Evolutionary conservation across 495 filamentous ascomycete genomes (phyloP).

Genomic region (Aspergillus biplanus): DNA sequence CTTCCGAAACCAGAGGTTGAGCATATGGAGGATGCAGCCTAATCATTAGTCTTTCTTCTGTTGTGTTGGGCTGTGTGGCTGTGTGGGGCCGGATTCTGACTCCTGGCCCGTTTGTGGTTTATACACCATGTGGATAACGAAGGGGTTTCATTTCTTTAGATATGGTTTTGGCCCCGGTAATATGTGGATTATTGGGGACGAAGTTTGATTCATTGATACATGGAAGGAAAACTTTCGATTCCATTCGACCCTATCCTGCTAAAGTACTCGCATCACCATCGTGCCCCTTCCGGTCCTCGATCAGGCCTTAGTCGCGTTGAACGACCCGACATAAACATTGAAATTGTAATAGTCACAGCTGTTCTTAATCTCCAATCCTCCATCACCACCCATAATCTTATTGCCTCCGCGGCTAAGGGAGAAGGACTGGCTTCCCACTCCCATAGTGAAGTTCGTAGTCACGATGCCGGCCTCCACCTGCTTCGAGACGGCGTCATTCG

Average conservation of each 20-base stretch:
- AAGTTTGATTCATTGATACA: no score
- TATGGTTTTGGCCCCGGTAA: no score
- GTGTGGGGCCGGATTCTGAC: no score
- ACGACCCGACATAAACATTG: constrained; percentile 53
- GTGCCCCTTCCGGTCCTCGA: no score
- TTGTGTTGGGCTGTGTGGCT: no score
- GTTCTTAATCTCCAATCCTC: constrained; percentile 49
- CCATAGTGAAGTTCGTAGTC: constrained; percentile 53
- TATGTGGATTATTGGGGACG: no score
- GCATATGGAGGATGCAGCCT: neutral
- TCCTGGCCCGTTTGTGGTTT: no score
- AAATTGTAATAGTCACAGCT: constrained; percentile 60
- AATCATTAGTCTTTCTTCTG: neutral
- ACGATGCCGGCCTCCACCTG: constrained; percentile 53
- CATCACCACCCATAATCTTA: constrained; percentile 49
- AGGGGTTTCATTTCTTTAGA: no score
- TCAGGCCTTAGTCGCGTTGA: neutral
- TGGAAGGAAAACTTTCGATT: no score
- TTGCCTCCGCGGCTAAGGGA: constrained; percentile 45
- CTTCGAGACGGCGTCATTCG: constrained; percentile 24
- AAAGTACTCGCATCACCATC: no score
- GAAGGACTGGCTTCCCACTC: constrained; percentile 54
- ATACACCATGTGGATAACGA: no score
- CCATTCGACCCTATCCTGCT: no score
- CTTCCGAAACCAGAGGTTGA: neutral